phyloP scores from a whole-genome alignment of 1,284 basidiomycete species.

The Apiotrichum akiyoshidainum region DNA sequence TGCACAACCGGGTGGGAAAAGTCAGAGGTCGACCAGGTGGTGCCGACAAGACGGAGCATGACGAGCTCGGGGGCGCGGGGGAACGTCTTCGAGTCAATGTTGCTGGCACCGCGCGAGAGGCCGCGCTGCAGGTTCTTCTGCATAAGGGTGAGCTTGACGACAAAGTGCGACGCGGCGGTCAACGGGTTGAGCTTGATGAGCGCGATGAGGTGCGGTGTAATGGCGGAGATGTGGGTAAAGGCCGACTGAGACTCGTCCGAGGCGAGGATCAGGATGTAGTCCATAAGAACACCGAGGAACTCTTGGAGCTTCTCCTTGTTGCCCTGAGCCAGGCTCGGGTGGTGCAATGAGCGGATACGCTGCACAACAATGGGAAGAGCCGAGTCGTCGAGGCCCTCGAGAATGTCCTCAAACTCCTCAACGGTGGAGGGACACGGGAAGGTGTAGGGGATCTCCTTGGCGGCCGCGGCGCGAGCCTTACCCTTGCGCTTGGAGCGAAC shows the following conservation, averaged over 20 bases:
- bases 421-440: conserved; percentile 85
- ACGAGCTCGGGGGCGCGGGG: conserved; percentile 79
- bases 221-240: conserved; percentile 59
- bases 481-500: conserved; percentile 26
- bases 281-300: conserved; percentile 79
- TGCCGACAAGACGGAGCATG: conserved; percentile 74
- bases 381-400: conserved; percentile 64
- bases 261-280: conserved; percentile 79
- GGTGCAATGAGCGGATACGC: conserved; percentile 85
- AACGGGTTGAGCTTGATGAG: conserved; percentile 79
- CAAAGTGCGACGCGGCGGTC: conserved; percentile 72
- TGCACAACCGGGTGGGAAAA: conserved; percentile 85
- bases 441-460: conserved; percentile 78
- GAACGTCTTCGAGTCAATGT: conserved; percentile 73
- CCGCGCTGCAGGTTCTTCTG: conserved; percentile 90
- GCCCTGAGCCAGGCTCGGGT: conserved; percentile 81
- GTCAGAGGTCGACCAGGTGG: conserved; percentile 91
- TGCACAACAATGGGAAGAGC: conserved; percentile 81
- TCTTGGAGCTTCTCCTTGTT: conserved; percentile 91
- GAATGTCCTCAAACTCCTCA: conserved; percentile 79
- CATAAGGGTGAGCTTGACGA: conserved; percentile 81
- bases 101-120: conserved; percentile 67
- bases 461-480: conserved; percentile 52
- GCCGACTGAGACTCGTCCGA: conserved; percentile 60
- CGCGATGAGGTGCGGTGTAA: conserved; percentile 78